Evolutionary conservation across 371 early-diverging fungal species (phyloP), one percentile per base, ranked within the genome.

Genomic region (Mortierella sp.): DNA sequence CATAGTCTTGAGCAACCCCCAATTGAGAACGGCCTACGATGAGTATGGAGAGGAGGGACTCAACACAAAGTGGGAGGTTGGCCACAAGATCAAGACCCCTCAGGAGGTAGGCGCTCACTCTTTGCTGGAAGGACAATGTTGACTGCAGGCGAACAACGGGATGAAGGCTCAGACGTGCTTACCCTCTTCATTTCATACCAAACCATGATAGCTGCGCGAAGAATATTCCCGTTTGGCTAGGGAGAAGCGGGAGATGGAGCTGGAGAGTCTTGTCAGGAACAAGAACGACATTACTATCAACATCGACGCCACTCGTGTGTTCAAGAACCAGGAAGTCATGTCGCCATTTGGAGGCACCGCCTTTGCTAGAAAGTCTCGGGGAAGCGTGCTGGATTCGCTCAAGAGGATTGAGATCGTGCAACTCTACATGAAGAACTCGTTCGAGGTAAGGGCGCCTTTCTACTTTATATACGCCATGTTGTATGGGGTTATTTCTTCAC

Each of bases 41-140:
- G 91, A 90, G 29, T 97, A 97, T 68, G 99, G 99, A 14, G 94
- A 93, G 71, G 92, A 96, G 72, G 99, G 96, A 16, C 76, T 97
- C 16, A 88, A 87, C 37, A 90, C 91, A 34, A 89, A 87, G 64
- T 93, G 92, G 94, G 96, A 95, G 41, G 87, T 98, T 7, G 95
- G 96, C 26, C 91, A 90, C 37, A 89, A 91, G 61, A 87, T 92
- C 64, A 94, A 95, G 75, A 92, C 97, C 24, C 89, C 93, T 40
- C 94, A 96, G 74, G 96, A 97, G 89, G 95, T 94, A 86, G 40
- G 79, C 22, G 2, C 29, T 71, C 24, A 9, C 13, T 45, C 0
- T 37, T 52, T 55, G 22, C 11, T 22, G 3, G 10, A 9, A 67
- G 45, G 16, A 26, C 11, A 11, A 24, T 40, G 10, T 39, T 24